phyloP scores from a whole-genome alignment of 2,329 filamentous ascomycete species.

The Epichloe baconii region DNA sequence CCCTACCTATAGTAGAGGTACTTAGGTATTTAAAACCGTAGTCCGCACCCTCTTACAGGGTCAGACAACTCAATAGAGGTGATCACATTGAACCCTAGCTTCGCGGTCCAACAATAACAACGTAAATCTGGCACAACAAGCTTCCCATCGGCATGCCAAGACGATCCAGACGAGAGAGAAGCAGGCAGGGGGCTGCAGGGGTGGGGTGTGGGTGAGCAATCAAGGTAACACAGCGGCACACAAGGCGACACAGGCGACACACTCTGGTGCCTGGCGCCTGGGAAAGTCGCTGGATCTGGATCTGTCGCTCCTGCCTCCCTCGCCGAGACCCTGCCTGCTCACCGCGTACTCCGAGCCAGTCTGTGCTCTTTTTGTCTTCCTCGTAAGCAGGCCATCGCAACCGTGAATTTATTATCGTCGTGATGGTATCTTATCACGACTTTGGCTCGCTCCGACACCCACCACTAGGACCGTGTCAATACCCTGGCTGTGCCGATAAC shows the following conservation, averaged over 20 bases:
- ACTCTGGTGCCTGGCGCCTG: not conserved
- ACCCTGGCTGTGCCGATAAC: conserved; percentile 3
- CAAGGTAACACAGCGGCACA: not conserved
- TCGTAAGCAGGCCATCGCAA: not conserved
- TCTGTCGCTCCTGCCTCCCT: not conserved
- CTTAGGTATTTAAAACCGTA: no score
- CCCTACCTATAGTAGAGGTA: no score
- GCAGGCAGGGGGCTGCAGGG: not conserved
- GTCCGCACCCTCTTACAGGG: no score
- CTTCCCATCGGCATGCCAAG: conserved; percentile 2
- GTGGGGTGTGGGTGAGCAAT: no score
- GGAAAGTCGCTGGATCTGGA: no score
- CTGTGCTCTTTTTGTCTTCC: not conserved
- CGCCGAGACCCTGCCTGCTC: not conserved
- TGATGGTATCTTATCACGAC: conserved; percentile 3
- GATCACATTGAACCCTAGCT: no score
- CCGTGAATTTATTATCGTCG: conserved; percentile 6
- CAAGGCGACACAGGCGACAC: not conserved
- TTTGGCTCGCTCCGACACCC: not conserved
- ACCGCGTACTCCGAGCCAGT: no score
- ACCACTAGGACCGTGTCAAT: not conserved
- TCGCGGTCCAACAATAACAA: no score
- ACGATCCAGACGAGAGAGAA: not conserved
- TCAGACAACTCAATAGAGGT: no score
- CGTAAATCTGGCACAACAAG: conserved; percentile 13